Percentiles rank a stretch among this genome's conserved stretches.
Evolutionary conservation across 306 rosid species (phyloP).

Genomic region (Prunus padus): DNA sequence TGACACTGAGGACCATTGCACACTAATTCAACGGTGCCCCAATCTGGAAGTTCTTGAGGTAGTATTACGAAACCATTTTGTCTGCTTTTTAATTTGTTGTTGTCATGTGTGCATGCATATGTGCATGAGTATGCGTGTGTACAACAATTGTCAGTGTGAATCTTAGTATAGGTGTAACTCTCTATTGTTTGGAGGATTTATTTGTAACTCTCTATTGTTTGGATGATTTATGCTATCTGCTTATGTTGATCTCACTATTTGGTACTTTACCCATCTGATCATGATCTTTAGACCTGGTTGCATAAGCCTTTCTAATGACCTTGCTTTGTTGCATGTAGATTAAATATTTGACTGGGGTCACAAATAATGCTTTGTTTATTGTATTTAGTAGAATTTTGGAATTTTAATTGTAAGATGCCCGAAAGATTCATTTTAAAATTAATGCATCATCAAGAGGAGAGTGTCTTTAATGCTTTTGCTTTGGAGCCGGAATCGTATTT

Average conservation of each 20-base stretch:
- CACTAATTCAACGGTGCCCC: constrained; percentile 78
- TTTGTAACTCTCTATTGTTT: neutral
- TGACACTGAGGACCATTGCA: constrained; percentile 88
- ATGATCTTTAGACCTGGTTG: neutral
- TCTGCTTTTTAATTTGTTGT: neutral
- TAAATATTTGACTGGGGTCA: neutral
- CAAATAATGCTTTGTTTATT: neutral
- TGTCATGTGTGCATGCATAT: neutral
- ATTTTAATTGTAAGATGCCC: neutral
- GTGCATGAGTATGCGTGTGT: neutral
- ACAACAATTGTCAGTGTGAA: neutral
- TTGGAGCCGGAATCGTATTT: constrained; percentile 10
- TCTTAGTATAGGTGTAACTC: neutral
- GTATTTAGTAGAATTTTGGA: neutral
- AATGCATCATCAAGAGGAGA: constrained; percentile 4
- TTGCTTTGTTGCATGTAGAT: neutral
- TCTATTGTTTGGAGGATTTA: too few species aligned
- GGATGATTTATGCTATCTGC: neutral
- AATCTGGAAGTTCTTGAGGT: constrained; percentile 92
- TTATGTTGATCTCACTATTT: neutral
- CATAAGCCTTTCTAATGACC: neutral
- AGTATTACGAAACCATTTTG: constrained; percentile 15
- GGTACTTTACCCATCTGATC: neutral
- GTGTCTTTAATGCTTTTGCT: constrained; percentile 9
- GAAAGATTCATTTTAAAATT: neutral